Conservation (phyloP, 2,329 filamentous ascomycete species). For the Metarhizium humberi region DNA sequence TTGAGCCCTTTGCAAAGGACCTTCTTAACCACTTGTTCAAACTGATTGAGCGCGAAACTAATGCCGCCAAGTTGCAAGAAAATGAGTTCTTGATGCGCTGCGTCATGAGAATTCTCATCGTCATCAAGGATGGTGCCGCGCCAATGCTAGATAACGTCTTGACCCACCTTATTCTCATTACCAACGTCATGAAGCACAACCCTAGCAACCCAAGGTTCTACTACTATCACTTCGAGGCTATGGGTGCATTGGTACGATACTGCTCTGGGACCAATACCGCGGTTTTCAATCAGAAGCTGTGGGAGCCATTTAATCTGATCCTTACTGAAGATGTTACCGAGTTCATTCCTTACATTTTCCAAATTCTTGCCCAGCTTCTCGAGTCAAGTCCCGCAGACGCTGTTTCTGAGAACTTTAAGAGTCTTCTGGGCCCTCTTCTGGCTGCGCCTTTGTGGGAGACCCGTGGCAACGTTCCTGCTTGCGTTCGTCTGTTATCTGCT, state of each 20-base stretch:
- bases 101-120: constrained; percentile 93
- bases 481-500: constrained; percentile 74
- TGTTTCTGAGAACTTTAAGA: constrained; percentile 72
- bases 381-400: constrained; percentile 75
- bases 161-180: constrained; percentile 78
- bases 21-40: constrained; percentile 84
- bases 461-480: constrained; percentile 84
- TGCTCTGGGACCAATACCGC: constrained; percentile 55
- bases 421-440: constrained; percentile 68
- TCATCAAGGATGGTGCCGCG: constrained; percentile 74
- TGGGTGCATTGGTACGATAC: constrained; percentile 76
- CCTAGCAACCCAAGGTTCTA: constrained; percentile 97
- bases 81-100: constrained; percentile 99
- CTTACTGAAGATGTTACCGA: constrained; percentile 83
- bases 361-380: constrained; percentile 82
- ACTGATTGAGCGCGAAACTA: constrained; percentile 75
- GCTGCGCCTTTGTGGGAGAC: constrained; percentile 82
- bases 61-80: constrained; percentile 90
- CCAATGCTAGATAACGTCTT: constrained; percentile 71
- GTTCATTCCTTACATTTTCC: constrained; percentile 94
- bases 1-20: constrained; percentile 75
- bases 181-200: constrained; percentile 84
- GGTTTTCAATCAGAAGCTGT: constrained; percentile 71
- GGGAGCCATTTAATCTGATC: constrained; percentile 72
- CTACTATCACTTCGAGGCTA: constrained; percentile 94